phyloP scores from a whole-genome alignment of 345 rosid species.

The Capsella bursapastoris region DNA sequence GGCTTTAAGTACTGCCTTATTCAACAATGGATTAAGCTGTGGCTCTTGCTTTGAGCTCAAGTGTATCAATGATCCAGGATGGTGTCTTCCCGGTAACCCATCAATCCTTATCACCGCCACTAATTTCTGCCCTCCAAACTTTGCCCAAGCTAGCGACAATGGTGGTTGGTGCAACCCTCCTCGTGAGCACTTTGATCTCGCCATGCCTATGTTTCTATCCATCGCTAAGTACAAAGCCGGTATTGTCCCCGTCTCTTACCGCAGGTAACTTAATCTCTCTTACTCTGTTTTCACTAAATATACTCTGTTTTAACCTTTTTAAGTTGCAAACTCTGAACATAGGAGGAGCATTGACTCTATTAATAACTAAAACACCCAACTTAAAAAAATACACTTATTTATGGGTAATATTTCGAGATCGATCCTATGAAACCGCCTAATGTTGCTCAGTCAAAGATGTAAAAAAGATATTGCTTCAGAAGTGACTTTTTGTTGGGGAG shows the following conservation, averaged over 20 bases:
- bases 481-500: neutral
- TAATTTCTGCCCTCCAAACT: slow-evolving; percentile 74
- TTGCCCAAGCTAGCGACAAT: slow-evolving; percentile 57
- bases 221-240: slow-evolving; percentile 75
- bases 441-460: slow-evolving; percentile 28
- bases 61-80: slow-evolving; percentile 55
- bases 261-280: slow-evolving; percentile 53
- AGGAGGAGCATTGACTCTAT: neutral
- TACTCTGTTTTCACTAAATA: neutral
- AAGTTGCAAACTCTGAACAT: neutral
- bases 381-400: neutral
- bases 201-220: slow-evolving; percentile 73
- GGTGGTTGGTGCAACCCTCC: slow-evolving; percentile 92
- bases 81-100: slow-evolving; percentile 70
- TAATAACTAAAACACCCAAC: neutral
- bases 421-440: slow-evolving; percentile 13
- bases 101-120: slow-evolving; percentile 64
- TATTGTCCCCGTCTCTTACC: slow-evolving; percentile 72
- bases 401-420: neutral
- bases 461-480: slow-evolving; percentile 1
- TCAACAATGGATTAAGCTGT: slow-evolving; percentile 71
- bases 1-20: slow-evolving; percentile 73
- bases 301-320: too few species aligned
- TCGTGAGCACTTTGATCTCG: slow-evolving; percentile 69
- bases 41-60: slow-evolving; percentile 74